Percentiles rank a stretch among this genome's conserved stretches.
Evolutionary conservation across 129 eudicot genomes (phyloP).

Genomic region (Pittosporum tobira): DNA sequence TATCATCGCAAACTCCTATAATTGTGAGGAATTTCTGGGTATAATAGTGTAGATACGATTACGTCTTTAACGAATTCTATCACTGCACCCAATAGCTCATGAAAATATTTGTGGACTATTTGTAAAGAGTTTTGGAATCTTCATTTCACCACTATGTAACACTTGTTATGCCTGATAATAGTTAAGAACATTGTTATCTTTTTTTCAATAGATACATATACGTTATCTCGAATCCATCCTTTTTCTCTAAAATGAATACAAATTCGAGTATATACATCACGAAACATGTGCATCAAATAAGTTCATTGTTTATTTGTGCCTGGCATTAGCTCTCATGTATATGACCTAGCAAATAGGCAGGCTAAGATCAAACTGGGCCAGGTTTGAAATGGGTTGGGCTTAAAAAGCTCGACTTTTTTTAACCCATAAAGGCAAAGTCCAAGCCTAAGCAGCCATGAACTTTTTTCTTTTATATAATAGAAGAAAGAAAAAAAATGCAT

Average conservation of each 20-base stretch:
- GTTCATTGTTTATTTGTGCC: too few relatives aligned
- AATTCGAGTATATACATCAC: slow-evolving; percentile 5
- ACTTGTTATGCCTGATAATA: background rate
- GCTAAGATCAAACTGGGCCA: too few relatives aligned
- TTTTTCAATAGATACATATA: slow-evolving; percentile 4
- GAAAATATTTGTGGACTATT: background rate
- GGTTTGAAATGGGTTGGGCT: too few relatives aligned
- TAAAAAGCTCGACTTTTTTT: too few relatives aligned
- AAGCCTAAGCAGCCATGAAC: too few relatives aligned
- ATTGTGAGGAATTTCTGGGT: background rate
- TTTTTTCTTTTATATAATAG: too few relatives aligned
- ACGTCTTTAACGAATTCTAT: slow-evolving; percentile 2
- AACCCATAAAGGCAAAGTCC: too few relatives aligned
- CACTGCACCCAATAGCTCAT: slow-evolving; percentile 1
- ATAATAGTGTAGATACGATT: too few relatives aligned
- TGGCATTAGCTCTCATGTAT: too few relatives aligned
- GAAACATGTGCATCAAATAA: slow-evolving; percentile 8
- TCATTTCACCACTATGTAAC: background rate
- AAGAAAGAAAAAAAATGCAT: too few relatives aligned
- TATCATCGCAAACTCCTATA: background rate
- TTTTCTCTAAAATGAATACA: slow-evolving; percentile 5
- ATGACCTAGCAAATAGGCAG: too few relatives aligned
- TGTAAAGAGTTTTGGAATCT: background rate
- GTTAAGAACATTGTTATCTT: slow-evolving; percentile 5
- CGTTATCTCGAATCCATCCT: slow-evolving; percentile 9